A percentile compares a stretch with the other conserved stretches of the same genome.
Conservation (phyloP, 495 filamentous ascomycete genomes). For the Neurospora sp. region DNA sequence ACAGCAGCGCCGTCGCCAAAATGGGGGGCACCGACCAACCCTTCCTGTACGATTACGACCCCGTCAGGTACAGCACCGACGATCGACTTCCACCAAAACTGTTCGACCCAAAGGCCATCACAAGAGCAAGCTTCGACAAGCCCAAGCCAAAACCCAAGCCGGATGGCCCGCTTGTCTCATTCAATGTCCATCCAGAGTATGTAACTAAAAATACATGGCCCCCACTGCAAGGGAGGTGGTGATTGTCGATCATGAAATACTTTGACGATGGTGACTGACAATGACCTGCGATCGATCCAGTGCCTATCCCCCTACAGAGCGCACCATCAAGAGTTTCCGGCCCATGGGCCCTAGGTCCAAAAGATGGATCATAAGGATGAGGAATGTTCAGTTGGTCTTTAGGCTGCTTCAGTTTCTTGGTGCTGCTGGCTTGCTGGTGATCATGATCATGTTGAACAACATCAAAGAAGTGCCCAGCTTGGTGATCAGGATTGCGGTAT, state of each 20-base stretch:
- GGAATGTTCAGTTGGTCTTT: conserved; percentile 56
- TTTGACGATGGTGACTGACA: not conserved
- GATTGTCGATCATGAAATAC: not conserved
- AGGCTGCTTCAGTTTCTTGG: conserved; percentile 54
- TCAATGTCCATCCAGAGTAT: conserved; percentile 79
- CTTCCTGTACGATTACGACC: conserved; percentile 57
- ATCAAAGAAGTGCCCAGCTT: conserved; percentile 53
- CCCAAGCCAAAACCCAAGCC: conserved; percentile 55
- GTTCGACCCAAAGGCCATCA: conserved; percentile 78
- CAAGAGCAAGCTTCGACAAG: conserved; percentile 56
- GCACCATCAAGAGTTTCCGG: conserved; percentile 19
- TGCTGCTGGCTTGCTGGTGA: conserved; percentile 58
- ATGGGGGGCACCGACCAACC: conserved; percentile 57
- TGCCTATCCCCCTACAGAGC: not conserved
- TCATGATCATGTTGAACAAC: conserved; percentile 61
- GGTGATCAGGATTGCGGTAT: conserved; percentile 69
- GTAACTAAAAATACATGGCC: conserved; percentile 13
- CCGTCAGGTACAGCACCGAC: conserved; percentile 30
- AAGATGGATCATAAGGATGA: conserved; percentile 51
- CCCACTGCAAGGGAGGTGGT: not conserved
- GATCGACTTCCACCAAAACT: conserved; percentile 38
- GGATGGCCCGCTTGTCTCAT: conserved; percentile 62
- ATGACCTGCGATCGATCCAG: not conserved
- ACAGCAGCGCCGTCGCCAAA: conserved; percentile 1
- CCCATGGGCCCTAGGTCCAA: conserved; percentile 66